These are phyloP conservation scores for Arthrinium phaeospermum DNA, from an alignment of 2,329 filamentous ascomycete genomes.

Conservation along the genomic window DNA sequence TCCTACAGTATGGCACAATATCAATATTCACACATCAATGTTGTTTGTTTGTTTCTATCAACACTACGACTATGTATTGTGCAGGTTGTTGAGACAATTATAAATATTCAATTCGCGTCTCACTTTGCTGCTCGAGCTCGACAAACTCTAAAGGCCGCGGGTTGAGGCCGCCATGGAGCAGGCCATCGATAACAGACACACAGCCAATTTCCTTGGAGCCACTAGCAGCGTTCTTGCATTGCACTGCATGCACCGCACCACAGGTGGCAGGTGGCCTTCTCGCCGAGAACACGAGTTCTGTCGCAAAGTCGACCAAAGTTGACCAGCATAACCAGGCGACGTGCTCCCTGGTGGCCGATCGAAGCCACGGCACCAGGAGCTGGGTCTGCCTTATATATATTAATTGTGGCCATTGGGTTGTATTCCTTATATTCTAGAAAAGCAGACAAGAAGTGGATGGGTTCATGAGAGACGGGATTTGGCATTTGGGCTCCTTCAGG, in stretches of 20 bases:
- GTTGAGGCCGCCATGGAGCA: background rate
- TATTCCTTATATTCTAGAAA: background rate
- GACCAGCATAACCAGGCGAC: background rate
- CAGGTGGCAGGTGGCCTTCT: background rate
- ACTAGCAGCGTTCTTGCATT: constrained; percentile 5
- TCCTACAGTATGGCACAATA: background rate
- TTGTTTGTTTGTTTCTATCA: background rate
- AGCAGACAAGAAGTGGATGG: background rate
- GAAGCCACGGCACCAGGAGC: background rate
- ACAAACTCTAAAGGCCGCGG: background rate
- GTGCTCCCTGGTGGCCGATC: background rate
- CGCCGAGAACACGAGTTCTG: background rate
- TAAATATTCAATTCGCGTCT: background rate
- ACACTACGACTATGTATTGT: too few relatives aligned
- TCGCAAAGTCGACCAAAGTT: background rate
- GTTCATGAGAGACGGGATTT: background rate
- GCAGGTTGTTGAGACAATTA: background rate
- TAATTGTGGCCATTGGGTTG: background rate
- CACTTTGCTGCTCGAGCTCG: background rate
- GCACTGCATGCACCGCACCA: constrained; percentile 5
- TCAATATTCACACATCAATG: background rate
- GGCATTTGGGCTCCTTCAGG: background rate
- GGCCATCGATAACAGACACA: background rate
- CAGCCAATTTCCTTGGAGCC: constrained; percentile 2
- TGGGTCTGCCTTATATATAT: constrained; percentile 1